Evolutionary conservation across 257 asterid species (phyloP).

Genomic region (Capsicum chinense): DNA sequence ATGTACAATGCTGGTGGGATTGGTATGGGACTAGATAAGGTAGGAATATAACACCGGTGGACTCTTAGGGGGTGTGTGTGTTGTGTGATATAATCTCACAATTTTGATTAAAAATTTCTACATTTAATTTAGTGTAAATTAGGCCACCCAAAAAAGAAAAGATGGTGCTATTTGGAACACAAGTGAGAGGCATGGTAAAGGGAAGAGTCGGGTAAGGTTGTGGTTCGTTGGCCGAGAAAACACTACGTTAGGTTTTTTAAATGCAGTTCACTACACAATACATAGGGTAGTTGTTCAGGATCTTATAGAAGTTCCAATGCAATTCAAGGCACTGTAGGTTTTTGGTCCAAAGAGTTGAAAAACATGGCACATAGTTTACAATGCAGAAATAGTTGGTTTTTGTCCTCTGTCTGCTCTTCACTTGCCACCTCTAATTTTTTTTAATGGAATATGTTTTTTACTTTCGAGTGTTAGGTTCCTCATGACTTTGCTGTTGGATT

Average conservation of each 20-base stretch:
- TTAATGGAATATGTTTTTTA: neutral
- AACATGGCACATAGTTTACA: neutral
- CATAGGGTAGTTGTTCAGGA: neutral
- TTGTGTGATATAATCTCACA: neutral
- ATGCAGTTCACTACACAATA: neutral
- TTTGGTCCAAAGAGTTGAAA: neutral
- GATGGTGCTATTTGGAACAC: neutral
- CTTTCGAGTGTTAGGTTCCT: neutral
- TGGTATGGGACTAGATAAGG: neutral
- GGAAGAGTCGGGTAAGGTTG: neutral
- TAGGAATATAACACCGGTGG: neutral
- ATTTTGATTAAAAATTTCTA: neutral
- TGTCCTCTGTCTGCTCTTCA: neutral
- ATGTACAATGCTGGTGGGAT: neutral
- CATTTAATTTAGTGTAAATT: neutral
- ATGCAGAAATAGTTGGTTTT: neutral
- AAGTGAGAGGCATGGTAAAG: neutral
- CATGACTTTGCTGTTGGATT: conserved; percentile 16
- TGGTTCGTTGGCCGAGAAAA: neutral
- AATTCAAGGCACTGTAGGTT: neutral
- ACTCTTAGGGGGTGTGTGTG: neutral
- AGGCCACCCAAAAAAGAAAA: neutral
- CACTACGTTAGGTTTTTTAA: neutral
- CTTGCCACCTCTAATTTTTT: neutral
- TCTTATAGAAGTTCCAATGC: neutral